These are phyloP conservation scores for Xylaria sp. DNA, from an alignment of 2,329 filamentous ascomycete genomes.

Conservation along the genomic window DNA sequence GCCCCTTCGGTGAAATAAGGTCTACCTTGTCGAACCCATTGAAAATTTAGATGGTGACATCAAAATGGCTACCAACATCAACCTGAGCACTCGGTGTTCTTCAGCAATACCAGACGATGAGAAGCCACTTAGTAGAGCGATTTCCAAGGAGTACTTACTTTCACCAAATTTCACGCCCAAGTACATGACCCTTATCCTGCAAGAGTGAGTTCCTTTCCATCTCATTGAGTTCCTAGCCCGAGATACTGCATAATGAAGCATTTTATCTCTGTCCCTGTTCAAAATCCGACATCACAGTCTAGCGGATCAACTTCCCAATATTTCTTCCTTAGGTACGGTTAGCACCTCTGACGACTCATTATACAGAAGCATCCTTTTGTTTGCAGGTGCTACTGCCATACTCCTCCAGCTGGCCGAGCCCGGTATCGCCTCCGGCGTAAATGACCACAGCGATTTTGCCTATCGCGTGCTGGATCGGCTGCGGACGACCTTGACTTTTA, in stretches of 20 bases:
- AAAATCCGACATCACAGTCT: not conserved
- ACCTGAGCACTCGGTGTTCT: not conserved
- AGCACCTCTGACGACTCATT: not conserved
- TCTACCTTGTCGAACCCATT: not conserved
- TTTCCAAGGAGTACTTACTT: not conserved
- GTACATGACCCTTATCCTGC: not conserved
- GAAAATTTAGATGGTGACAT: not conserved
- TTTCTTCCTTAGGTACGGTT: not conserved
- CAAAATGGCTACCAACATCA: not conserved
- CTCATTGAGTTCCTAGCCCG: not conserved
- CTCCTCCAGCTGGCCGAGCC: not conserved
- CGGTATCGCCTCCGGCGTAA: not conserved
- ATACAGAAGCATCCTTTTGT: not conserved
- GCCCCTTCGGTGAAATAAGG: not conserved
- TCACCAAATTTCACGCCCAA: not conserved
- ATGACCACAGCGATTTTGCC: not conserved
- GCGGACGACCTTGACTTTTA: slow-evolving; percentile 20
- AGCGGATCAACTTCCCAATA: not conserved
- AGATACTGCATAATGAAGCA: not conserved
- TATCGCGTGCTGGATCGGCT: slow-evolving; percentile 6
- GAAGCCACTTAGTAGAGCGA: not conserved
- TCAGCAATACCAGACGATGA: not conserved
- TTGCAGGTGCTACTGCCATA: not conserved
- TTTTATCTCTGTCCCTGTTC: not conserved
- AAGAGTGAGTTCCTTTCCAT: not conserved